Percentiles rank a stretch among this genome's conserved stretches.
phyloP scores from a whole-genome alignment of 2,329 filamentous ascomycete species.

The Fonsecaea pedrosoi region DNA sequence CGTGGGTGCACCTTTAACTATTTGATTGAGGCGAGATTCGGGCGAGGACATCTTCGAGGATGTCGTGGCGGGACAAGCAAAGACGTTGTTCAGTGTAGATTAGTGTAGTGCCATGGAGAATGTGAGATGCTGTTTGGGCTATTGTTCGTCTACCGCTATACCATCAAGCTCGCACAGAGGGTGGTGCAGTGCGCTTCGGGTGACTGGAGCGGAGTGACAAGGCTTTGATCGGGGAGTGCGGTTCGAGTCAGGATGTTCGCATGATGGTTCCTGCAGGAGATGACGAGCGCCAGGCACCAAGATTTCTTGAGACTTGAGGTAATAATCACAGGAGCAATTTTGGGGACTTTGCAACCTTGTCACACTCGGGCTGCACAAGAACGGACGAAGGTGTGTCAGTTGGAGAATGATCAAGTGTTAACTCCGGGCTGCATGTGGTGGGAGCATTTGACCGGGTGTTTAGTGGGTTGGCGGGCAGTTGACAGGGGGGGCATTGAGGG shows the following conservation, averaged over 20 bases:
- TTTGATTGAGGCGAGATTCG: conserved; percentile 74
- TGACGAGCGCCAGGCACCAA: conserved; percentile 17
- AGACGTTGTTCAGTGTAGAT: conserved; percentile 8
- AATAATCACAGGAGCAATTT: conserved; percentile 1
- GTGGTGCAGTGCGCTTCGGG: not conserved
- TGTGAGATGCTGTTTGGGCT: conserved; percentile 1
- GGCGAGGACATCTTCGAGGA: conserved; percentile 57
- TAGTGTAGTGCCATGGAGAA: conserved; percentile 23
- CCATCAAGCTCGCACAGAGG: not conserved
- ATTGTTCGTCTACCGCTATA: not conserved
- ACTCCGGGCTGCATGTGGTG: not conserved
- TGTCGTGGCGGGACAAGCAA: not conserved
- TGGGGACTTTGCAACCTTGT: not conserved
- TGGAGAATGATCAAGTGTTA: not conserved
- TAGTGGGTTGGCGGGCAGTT: too few relatives aligned
- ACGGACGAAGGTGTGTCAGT: not conserved
- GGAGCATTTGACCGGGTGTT: not conserved
- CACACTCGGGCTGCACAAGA: conserved; percentile 7
- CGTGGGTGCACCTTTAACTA: conserved; percentile 86
- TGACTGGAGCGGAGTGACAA: not conserved
- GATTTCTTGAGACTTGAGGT: not conserved
- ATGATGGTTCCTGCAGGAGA: conserved; percentile 6
- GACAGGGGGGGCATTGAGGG: too few relatives aligned
- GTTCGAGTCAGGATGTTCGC: not conserved
- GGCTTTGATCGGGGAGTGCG: not conserved